Base-by-base conservation (phyloP, 1,139 yeast species). In the Pneumocystis oryctolagi region DNA sequence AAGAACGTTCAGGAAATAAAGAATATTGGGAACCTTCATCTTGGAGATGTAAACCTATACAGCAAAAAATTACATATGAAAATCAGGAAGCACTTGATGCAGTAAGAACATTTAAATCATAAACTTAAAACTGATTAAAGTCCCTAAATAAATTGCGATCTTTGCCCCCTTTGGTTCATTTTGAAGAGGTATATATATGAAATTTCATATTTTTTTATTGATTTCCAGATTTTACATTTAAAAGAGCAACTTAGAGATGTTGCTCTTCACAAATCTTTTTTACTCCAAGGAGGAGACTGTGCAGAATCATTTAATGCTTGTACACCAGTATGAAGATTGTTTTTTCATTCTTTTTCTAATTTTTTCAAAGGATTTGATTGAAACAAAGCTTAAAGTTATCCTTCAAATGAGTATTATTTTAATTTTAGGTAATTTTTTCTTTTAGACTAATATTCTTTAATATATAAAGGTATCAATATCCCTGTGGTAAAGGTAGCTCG, bases 281-380 rank as follows among this genome's bases (percentile, higher is more conserved):
- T 77, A 55, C 70, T 77, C 18, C 79, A 77, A 65, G 79, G 80
- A 14, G 79, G 79, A n/a, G 79, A 77, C 67, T 77, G 79, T 63
- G 79, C 79, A 8, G 79, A 77, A 67, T 70, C 76, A 56, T 77
- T 77, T 66, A 78, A 75, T 65, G 76, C 77, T 67, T 77, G 79
- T 69, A 39, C 57, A 42, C 28, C 42, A 5, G 58, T 37, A 59
- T 34, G 5, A 3, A 28, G n/a, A 18, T 3, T 53, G 9, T 12
- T 9, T 12, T 59, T n/a, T 55, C 6, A 1, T 4, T 47, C 28
- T 12, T 47, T 25, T 40, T 20, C 1, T 59, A n/a, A 37, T 9
- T 12, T 53, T 12, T 16, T 34, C 20, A 5, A 25, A 65, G 66
- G 70, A 67, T 25, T 66, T 65, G 30, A 76, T 77, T 64, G 79